Percentiles rank a stretch among this genome's conserved stretches.
Conservation (phyloP, 345 rosid species). For the Eutrema heterophyllum region DNA sequence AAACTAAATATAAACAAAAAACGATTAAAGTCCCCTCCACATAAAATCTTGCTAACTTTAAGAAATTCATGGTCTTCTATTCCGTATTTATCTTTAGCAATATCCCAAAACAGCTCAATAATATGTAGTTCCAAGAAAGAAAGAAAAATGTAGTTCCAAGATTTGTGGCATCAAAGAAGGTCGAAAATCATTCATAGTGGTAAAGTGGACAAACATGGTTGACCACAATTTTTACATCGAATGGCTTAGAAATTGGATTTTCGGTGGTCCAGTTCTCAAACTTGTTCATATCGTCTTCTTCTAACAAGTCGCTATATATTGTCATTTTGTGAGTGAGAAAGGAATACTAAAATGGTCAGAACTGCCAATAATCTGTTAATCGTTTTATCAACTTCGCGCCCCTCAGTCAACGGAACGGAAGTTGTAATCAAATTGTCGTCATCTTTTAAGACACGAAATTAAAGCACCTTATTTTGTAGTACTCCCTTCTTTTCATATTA, state of each 20-base stretch:
- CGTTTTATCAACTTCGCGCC: slow-evolving; percentile 2
- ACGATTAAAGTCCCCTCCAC: neutral
- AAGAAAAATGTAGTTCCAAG: neutral
- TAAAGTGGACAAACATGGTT: neutral
- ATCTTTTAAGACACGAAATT: neutral
- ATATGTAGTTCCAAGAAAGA: neutral
- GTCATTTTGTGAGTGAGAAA: neutral
- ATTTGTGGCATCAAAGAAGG: neutral
- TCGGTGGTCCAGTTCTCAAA: slow-evolving; percentile 14
- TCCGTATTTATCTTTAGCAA: neutral
- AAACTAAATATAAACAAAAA: no score
- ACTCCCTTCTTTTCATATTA: no score
- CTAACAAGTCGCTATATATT: slow-evolving; percentile 13
- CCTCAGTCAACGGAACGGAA: neutral
- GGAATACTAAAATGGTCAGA: slow-evolving; percentile 1
- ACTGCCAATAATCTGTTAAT: neutral
- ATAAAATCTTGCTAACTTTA: neutral
- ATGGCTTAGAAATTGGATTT: slow-evolving; percentile 8
- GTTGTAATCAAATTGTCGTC: neutral
- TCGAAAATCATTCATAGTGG: neutral
- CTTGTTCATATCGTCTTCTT: slow-evolving; percentile 21
- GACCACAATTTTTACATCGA: neutral
- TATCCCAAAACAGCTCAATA: neutral
- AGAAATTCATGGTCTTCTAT: neutral
- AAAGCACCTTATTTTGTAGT: slow-evolving; percentile 6